Conservation (phyloP, 306 rosid species). For the Cucumis melo region DNA sequence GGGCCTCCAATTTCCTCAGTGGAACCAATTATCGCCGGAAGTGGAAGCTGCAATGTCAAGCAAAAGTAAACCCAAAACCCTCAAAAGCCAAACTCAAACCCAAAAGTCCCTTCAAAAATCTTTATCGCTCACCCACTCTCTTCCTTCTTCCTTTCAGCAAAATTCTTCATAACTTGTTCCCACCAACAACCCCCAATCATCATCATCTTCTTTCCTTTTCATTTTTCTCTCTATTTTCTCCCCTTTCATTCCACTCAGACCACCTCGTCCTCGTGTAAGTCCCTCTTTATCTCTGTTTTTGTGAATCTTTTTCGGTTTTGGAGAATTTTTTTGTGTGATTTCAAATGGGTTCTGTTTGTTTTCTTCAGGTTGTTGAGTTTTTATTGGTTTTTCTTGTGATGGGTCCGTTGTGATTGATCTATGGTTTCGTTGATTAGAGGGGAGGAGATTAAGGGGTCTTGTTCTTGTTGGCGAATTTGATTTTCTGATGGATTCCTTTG, state of each 20-base stretch:
- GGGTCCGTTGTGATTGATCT: not conserved
- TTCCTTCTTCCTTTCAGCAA: not conserved
- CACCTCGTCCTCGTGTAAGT: constrained; percentile 8
- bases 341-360: not conserved
- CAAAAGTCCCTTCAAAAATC: constrained; percentile 8
- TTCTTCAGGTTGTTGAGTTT: not conserved
- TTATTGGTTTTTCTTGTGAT: not conserved
- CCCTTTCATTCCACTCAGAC: too few relatives aligned
- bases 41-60: constrained; percentile 60
- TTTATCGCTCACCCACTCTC: constrained; percentile 26
- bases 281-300: constrained; percentile 14
- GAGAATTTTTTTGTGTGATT: not conserved
- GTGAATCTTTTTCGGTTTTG: not conserved
- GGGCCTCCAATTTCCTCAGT: constrained; percentile 34
- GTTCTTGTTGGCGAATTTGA: not conserved
- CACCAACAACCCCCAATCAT: constrained; percentile 17
- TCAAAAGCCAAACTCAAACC: not conserved
- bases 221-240: constrained; percentile 15
- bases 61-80: constrained; percentile 20
- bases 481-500: constrained; percentile 58
- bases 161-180: constrained; percentile 12
- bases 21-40: constrained; percentile 26
- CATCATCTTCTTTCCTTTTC: constrained; percentile 18
- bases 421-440: not conserved
- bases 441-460: not conserved